These are phyloP conservation scores for Tricharina praecox DNA, from an alignment of 495 filamentous ascomycete genomes.

Conservation along the genomic window DNA sequence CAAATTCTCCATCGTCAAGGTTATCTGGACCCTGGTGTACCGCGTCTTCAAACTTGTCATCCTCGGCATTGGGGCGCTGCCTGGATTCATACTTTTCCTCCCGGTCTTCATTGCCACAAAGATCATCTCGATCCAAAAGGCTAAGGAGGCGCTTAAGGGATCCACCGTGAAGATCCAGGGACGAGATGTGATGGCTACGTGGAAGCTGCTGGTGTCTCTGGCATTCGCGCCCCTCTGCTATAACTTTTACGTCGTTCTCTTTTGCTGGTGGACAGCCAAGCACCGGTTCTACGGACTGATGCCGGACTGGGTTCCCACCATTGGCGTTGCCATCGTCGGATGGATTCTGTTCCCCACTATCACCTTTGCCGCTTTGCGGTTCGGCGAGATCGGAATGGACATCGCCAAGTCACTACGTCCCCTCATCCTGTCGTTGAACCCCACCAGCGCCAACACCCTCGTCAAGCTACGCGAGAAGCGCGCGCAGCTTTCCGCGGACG, in stretches of 20 bases:
- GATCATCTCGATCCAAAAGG: conserved; percentile 77
- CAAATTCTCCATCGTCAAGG: conserved; percentile 56
- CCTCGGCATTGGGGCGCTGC: conserved; percentile 65
- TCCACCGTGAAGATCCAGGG: conserved; percentile 90
- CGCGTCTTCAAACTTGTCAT: conserved; percentile 57
- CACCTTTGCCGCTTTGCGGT: conserved; percentile 84
- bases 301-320: conserved; percentile 65
- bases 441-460: conserved; percentile 66
- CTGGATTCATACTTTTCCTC: conserved; percentile 71
- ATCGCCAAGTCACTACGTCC: conserved; percentile 88
- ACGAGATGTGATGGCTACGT: conserved; percentile 90
- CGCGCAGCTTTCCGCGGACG: conserved; percentile 56
- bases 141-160: conserved; percentile 72
- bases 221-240: conserved; percentile 78
- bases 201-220: conserved; percentile 88
- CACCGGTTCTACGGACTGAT: conserved; percentile 67
- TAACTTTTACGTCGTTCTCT: conserved; percentile 53
- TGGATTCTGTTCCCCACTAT: conserved; percentile 72
- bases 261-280: conserved; percentile 61
- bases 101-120: conserved; percentile 86
- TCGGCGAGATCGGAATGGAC: conserved; percentile 96
- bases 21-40: conserved; percentile 63
- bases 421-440: conserved; percentile 73
- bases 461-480: conserved; percentile 59
- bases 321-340: conserved; percentile 51